Percentiles rank a stretch among this genome's conserved stretches.
Conservation (phyloP, 1,139 yeast genomes). For the Scheffersomyces insectosa region DNA sequence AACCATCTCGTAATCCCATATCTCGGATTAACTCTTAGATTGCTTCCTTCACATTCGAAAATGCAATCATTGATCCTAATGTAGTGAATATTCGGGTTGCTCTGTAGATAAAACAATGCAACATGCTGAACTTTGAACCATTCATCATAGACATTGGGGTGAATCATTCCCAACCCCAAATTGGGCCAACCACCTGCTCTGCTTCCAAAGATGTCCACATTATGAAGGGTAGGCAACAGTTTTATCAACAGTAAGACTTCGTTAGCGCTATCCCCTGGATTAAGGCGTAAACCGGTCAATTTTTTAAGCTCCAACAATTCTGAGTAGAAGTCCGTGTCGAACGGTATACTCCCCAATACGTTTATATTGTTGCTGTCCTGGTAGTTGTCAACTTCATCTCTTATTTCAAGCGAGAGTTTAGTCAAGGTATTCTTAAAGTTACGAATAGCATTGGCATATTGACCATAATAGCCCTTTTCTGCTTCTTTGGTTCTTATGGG, state of each 20-base stretch:
- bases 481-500: conserved; percentile 9
- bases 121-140: conserved; percentile 61
- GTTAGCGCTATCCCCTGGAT: conserved; percentile 30
- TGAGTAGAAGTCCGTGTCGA: conserved; percentile 8
- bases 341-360: conserved; percentile 8
- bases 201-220: conserved; percentile 50
- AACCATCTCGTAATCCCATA: conserved; percentile 48
- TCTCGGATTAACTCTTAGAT: conserved; percentile 33
- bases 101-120: conserved; percentile 36
- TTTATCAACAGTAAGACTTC: conserved; percentile 25
- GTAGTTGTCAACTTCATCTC: conserved; percentile 25
- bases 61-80: conserved; percentile 44
- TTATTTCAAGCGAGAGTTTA: conserved; percentile 44
- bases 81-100: conserved; percentile 33
- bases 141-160: conserved; percentile 56
- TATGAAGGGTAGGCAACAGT: conserved; percentile 28
- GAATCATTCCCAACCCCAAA: conserved; percentile 54
- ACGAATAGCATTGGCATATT: conserved; percentile 31
- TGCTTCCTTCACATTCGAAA: conserved; percentile 26
- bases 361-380: conserved; percentile 5
- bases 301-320: conserved; percentile 12
- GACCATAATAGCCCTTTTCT: conserved; percentile 22
- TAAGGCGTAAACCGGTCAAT: conserved; percentile 40
- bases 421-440: conserved; percentile 21
- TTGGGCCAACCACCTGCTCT: conserved; percentile 57